phyloP scores from a whole-genome alignment of 179 eudicot species.

The Dionaea muscipula region DNA sequence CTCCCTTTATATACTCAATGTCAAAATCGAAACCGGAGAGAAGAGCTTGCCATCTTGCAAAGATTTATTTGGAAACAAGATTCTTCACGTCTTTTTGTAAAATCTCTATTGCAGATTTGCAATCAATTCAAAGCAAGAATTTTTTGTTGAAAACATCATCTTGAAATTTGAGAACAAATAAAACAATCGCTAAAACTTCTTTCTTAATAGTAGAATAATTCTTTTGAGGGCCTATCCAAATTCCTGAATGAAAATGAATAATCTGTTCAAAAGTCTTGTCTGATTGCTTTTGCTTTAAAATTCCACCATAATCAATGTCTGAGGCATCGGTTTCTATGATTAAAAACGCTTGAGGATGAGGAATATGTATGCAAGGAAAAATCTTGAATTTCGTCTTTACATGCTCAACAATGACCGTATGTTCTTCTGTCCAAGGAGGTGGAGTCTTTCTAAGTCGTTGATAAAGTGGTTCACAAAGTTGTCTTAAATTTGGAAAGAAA shows the following conservation, averaged over 20 bases:
- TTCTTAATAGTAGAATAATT: slow-evolving; percentile 6
- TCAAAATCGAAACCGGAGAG: not conserved
- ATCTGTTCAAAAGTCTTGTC: not conserved
- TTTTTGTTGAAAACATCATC: slow-evolving; percentile 9
- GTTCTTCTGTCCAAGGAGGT: not conserved
- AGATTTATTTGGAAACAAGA: not conserved
- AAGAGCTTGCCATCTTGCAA: slow-evolving; percentile 4
- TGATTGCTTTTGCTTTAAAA: too few species aligned
- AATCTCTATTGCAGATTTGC: too few species aligned
- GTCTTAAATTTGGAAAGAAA: not conserved
- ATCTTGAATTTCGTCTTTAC: not conserved
- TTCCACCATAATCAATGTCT: too few species aligned
- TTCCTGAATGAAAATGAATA: not conserved
- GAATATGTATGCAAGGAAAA: not conserved
- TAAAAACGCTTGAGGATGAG: not conserved
- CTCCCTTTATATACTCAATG: too few species aligned
- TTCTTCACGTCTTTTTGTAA: too few species aligned
- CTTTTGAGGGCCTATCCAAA: slow-evolving; percentile 2
- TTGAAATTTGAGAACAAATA: slow-evolving; percentile 6
- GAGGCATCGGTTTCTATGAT: too few species aligned
- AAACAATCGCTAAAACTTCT: too few species aligned
- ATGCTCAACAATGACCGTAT: not conserved
- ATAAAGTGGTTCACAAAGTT: not conserved
- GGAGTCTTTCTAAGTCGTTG: not conserved
- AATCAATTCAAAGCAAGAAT: slow-evolving; percentile 3